Evolutionary conservation across 768 basidiomycete genomes (phyloP).

Genomic region (Termitomyces sp.): DNA sequence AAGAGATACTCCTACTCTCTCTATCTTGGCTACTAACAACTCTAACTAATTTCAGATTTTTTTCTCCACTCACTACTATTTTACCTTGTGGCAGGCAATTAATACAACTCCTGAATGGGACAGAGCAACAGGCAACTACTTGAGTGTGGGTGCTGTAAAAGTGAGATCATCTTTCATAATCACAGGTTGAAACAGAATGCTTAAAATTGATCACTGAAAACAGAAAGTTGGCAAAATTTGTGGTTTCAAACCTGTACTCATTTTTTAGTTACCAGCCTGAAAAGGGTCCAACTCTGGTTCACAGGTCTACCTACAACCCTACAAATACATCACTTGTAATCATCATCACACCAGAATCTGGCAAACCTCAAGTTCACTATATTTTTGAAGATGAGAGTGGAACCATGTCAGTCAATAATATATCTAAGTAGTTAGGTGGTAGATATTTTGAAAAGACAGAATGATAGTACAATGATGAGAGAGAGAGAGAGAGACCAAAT

Average conservation of each 20-base stretch:
- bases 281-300: neutral
- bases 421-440: neutral
- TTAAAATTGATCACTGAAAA: neutral
- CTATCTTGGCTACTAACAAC: neutral
- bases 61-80: no score
- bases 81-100: neutral
- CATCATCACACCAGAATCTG: neutral
- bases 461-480: no score
- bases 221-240: neutral
- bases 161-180: neutral
- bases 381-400: neutral
- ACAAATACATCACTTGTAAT: neutral
- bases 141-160: neutral
- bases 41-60: neutral
- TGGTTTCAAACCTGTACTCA: no score
- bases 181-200: neutral
- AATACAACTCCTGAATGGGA: neutral
- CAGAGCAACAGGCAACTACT: neutral
- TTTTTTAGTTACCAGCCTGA: neutral
- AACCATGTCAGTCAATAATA: neutral
- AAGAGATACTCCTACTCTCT: neutral
- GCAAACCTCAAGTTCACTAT: neutral
- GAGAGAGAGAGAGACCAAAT: no score
- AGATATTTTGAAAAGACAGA: no score
- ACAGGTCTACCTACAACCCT: neutral